Evolutionary conservation across 768 basidiomycete genomes (phyloP).

Genomic region (Trametes coccinea): DNA sequence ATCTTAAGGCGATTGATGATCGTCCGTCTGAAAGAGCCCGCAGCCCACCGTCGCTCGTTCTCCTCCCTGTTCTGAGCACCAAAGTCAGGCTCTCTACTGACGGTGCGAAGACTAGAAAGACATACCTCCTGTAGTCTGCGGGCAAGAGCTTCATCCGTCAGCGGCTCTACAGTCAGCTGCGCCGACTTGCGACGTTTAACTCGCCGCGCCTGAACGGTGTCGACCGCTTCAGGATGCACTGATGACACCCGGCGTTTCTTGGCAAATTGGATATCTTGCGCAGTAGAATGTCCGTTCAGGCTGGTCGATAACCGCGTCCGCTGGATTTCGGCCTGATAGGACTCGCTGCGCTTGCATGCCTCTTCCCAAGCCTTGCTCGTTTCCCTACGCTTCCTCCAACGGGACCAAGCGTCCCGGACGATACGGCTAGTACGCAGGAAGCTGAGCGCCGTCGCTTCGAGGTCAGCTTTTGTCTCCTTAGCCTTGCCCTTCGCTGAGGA

Average conservation of each 20-base stretch:
- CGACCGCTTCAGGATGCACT: constrained; percentile 5
- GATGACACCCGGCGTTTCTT: constrained; percentile 33
- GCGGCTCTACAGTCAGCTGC: constrained; percentile 51
- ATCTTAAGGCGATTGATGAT: constrained; percentile 42
- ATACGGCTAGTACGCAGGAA: constrained; percentile 29
- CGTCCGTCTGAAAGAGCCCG: constrained; percentile 63
- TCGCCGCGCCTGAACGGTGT: constrained; percentile 33
- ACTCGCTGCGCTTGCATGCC: constrained; percentile 59
- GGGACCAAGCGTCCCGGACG: constrained; percentile 35
- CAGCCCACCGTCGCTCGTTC: constrained; percentile 72
- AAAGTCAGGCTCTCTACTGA: background rate
- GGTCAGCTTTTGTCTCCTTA: constrained; percentile 6
- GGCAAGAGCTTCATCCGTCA: constrained; percentile 66
- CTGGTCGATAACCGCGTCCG: constrained; percentile 36
- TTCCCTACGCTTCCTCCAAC: constrained; percentile 14
- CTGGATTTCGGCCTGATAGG: constrained; percentile 56
- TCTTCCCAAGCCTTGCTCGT: constrained; percentile 50
- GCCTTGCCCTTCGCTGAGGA: constrained; percentile 13
- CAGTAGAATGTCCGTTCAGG: constrained; percentile 5
- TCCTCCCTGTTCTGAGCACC: constrained; percentile 64
- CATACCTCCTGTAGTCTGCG: constrained; percentile 67
- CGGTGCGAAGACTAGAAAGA: background rate
- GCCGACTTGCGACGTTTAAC: constrained; percentile 36
- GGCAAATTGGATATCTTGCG: background rate
- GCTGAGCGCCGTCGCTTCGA: constrained; percentile 1